Base-by-base conservation (phyloP, 257 asterid species). In the Fraxinus pennsylvanica region DNA sequence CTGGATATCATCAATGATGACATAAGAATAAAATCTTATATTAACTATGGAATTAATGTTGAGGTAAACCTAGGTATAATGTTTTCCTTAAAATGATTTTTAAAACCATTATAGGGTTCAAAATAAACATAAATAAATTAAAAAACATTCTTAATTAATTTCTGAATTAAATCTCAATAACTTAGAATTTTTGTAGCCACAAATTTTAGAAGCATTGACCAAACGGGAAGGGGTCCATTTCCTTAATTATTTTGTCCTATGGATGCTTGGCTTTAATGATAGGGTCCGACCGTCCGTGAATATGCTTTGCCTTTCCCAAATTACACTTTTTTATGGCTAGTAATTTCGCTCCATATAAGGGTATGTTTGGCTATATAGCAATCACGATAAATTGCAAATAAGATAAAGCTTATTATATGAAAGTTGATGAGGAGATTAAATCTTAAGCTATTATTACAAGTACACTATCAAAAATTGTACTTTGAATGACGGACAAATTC, bases 201-300 rank as follows among this genome's bases (percentile, higher is more conserved):
- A 59, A 59, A 59, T 59, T 59, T n/a, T 59, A 6, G 73, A 50
- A 73, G 66, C 17, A 38, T 36, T 54, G 29, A 69, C 29, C 30
- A 32, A 9, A 50, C 4, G 1, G 66, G 29, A 30, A 47, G 59
- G 63, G 30, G 67, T 59, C 80, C 75, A 75, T 47, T 22, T 21
- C 67, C 30, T 3, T 66, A 45, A 75, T 63, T 27, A 71, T 63
- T 66, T 17, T 9, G 52, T 66, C 43, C 79, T 76, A 61, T 36
- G 75, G 25, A 69, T 27, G 71, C 74, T 73, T 30, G 73, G 66
- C 21, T 78, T 10, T 74, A 74, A 77, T 69, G 30, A 21, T 21
- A 21, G 67, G 41, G 50, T 43, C 50, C 35, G 35, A 32, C 35
- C 35, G 5, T 3, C 35, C 17, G 15, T 43, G 50, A 43, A 43